phyloP scores from a whole-genome alignment of 805 yeast genomes.

The Wickerhamia fluorescens region DNA sequence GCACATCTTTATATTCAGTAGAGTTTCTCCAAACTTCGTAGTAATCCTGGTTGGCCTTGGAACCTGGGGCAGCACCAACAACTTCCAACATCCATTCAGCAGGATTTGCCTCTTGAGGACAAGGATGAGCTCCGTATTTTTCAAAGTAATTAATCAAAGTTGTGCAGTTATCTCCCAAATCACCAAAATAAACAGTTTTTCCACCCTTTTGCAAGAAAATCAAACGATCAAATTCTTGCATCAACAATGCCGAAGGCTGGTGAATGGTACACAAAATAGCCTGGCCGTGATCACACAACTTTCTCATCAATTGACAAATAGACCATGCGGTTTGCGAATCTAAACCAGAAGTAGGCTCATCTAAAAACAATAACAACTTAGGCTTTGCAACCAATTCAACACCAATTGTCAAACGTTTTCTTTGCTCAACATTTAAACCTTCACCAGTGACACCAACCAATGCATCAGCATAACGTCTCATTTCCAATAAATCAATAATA shows the following conservation, averaged over 20 bases:
- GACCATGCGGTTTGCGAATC: slow-evolving; percentile 40
- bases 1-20: slow-evolving; percentile 49
- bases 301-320: slow-evolving; percentile 32
- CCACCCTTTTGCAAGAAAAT: slow-evolving; percentile 48
- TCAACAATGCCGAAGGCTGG: slow-evolving; percentile 76
- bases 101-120: slow-evolving; percentile 33
- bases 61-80: slow-evolving; percentile 79
- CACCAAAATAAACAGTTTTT: slow-evolving; percentile 38
- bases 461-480: slow-evolving; percentile 23
- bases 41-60: slow-evolving; percentile 66
- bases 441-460: slow-evolving; percentile 28
- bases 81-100: slow-evolving; percentile 86
- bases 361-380: slow-evolving; percentile 29
- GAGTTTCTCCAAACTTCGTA: slow-evolving; percentile 75
- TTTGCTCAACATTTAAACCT: slow-evolving; percentile 35
- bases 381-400: slow-evolving; percentile 38
- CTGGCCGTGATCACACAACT: slow-evolving; percentile 35
- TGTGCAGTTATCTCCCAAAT: slow-evolving; percentile 24
- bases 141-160: slow-evolving; percentile 29
- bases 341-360: slow-evolving; percentile 40
- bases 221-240: slow-evolving; percentile 73
- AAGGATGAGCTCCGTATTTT: slow-evolving; percentile 30
- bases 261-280: slow-evolving; percentile 57
- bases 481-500: slow-evolving; percentile 17
- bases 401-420: slow-evolving; percentile 36